A percentile compares a stretch with the other conserved stretches of the same genome.
Evolutionary conservation across 164 flowering plant genomes (phyloP).

Genomic region (Santalum album): DNA sequence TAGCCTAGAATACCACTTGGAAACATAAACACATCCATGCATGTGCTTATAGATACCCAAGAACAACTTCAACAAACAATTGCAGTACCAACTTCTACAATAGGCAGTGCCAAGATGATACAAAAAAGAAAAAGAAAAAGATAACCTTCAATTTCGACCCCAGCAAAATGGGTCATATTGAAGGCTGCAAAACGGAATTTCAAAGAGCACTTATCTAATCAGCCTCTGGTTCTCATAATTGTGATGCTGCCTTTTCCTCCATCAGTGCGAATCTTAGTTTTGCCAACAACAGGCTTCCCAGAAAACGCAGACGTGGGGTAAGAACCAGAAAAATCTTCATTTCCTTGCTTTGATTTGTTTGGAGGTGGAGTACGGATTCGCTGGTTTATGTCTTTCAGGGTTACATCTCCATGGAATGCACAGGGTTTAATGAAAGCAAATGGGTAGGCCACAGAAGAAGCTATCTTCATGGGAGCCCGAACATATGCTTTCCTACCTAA

Average conservation of each 20-base stretch:
- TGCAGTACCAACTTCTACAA: constrained; percentile 10
- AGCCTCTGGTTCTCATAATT: constrained; percentile 90
- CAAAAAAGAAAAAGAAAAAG: constrained; percentile 5
- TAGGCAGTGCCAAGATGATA: constrained; percentile 7
- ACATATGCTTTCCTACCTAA: constrained; percentile 61
- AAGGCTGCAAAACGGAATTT: constrained; percentile 4
- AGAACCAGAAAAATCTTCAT: constrained; percentile 37
- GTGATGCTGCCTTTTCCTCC: constrained; percentile 98
- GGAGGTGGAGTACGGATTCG: constrained; percentile 69
- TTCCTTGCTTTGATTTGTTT: constrained; percentile 31
- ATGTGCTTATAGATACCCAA: constrained; percentile 10
- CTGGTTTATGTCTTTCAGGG: constrained; percentile 89
- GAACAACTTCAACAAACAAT: constrained; percentile 1
- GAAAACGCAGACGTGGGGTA: constrained; percentile 87
- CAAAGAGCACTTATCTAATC: constrained; percentile 14
- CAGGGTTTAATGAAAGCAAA: constrained; percentile 88
- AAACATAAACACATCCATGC: constrained; percentile 9
- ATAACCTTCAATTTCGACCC: constrained; percentile 12
- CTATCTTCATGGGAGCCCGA: constrained; percentile 48
- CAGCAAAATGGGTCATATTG: constrained; percentile 12
- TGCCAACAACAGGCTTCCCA: constrained; percentile 91
- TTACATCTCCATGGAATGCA: constrained; percentile 66
- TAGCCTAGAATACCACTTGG: constrained; percentile 15
- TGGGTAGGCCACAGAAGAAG: constrained; percentile 78
- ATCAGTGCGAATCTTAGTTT: constrained; percentile 85